Base-by-base conservation (phyloP, 768 basidiomycete genomes). In the Boletus huronensis region DNA sequence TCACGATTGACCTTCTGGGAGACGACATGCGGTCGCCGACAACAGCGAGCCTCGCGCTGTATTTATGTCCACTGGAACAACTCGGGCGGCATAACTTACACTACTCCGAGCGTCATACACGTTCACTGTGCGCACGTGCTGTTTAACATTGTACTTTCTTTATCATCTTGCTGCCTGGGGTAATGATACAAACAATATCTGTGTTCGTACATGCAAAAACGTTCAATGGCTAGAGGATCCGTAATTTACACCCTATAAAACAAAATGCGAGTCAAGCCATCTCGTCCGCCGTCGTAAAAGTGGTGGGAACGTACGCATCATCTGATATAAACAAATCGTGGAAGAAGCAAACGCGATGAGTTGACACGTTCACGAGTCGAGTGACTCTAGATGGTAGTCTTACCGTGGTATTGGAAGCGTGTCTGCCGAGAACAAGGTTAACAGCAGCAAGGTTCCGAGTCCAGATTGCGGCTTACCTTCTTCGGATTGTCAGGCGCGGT, bases 401-500 rank as follows among this genome's bases (percentile, higher is more conserved):
- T 72, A 88, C 89, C 89, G 60, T 92, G 85, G 68, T 90, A 92
- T 65, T 85, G 82, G 74, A 90, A 92, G 44, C 79, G 81, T 21
- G 90, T 90, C 89, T 91, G 56, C 29, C 50, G 48, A 52, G 31
- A 35, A 58, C 53, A 42, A 61, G 36, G 38, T 62, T 40, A 64
- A 51, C 45, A 52, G 21, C 11, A 40, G 47, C 14, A 39, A 40
- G 26, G 31, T 48, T 51, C 48, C 23, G 21, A 19, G 23, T 29
- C 19, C 8, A 3, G 32, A 53, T 21, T 31, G 17, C 23, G 50
- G 65, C 79, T 17, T 57, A 88, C 90, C 82, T 91, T 89, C 82
- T 92, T 92, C 16, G 90, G 90, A 71, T 90, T 89, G 40, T 87
- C 82, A 5, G 91, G 91, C 8, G 90, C 91, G 52, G 76, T 79